Conservation (phyloP, 75 land plant genomes). For the Sequoia sempervirens region DNA sequence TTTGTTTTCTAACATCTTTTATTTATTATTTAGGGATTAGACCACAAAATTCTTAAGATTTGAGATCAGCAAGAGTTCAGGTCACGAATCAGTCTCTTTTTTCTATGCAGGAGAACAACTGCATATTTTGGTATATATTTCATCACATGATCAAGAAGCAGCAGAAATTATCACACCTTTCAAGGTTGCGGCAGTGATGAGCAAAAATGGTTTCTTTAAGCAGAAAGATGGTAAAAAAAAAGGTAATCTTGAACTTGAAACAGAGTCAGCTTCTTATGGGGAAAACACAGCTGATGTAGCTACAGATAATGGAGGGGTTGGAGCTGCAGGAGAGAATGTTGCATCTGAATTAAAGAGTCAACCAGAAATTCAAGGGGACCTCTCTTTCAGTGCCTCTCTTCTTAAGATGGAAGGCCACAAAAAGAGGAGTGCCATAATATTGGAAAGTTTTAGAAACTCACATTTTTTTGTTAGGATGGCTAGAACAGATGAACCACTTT, state of each 20-base stretch:
- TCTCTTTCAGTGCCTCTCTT: conserved; percentile 44
- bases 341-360: conserved; percentile 1
- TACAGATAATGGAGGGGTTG: conserved; percentile 11
- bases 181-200: conserved; percentile 86
- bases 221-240: conserved; percentile 18
- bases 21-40: conserved; percentile 4
- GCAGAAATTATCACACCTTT: conserved; percentile 87
- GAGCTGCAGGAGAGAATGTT: conserved; percentile 27
- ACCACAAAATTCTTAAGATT: not conserved
- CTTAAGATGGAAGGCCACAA: conserved; percentile 67
- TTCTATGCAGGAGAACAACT: conserved; percentile 75
- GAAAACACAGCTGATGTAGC: not conserved
- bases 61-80: not conserved
- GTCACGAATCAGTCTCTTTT: not conserved
- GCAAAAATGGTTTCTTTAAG: conserved; percentile 32
- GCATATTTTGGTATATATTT: conserved; percentile 71
- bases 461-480: conserved; percentile 86
- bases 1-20: not conserved
- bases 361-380: conserved; percentile 19
- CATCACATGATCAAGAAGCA: conserved; percentile 53
- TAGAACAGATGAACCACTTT: conserved; percentile 53
- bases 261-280: not conserved
- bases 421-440: conserved; percentile 52
- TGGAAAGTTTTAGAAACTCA: conserved; percentile 71
- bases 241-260: conserved; percentile 8